These are phyloP conservation scores for Fagus crenata DNA, from an alignment of 306 rosid species.

Conservation along the genomic window DNA sequence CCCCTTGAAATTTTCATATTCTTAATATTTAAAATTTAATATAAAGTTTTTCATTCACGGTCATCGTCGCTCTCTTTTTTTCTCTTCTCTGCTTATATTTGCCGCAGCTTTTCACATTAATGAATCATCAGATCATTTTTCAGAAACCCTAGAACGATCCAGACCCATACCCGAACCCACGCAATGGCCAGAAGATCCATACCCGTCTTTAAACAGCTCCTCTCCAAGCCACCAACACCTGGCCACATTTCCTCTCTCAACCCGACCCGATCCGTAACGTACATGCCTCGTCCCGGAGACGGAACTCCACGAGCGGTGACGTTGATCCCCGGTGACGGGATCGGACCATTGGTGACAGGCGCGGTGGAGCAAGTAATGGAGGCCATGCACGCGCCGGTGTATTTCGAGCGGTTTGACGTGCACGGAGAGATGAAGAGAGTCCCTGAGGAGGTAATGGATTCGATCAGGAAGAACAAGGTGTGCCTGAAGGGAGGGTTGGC, in stretches of 20 bases:
- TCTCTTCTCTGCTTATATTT: too few species aligned
- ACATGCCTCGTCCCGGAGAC: constrained; percentile 88
- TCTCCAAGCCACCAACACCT: constrained; percentile 18
- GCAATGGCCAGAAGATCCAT: constrained; percentile 56
- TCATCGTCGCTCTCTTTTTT: too few species aligned
- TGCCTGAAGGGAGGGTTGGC: constrained; percentile 80
- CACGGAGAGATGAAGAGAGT: constrained; percentile 65
- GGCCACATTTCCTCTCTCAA: neutral
- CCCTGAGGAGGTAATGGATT: constrained; percentile 68
- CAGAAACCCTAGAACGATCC: constrained; percentile 16
- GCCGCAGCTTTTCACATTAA: neutral
- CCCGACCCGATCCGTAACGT: constrained; percentile 61
- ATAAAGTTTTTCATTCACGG: too few species aligned
- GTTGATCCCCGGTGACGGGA: constrained; percentile 81
- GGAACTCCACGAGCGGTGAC: constrained; percentile 73
- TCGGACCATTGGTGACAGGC: constrained; percentile 72
- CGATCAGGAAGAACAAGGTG: constrained; percentile 79
- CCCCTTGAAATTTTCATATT: too few species aligned
- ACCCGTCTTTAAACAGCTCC: constrained; percentile 37
- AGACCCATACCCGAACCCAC: constrained; percentile 8
- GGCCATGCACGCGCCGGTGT: constrained; percentile 79
- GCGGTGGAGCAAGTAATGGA: constrained; percentile 90
- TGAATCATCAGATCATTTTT: too few species aligned
- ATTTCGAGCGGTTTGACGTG: constrained; percentile 68
- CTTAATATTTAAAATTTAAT: too few species aligned